Evolutionary conservation across 441 rosid species (phyloP).

Genomic region (Daphne laureola): DNA sequence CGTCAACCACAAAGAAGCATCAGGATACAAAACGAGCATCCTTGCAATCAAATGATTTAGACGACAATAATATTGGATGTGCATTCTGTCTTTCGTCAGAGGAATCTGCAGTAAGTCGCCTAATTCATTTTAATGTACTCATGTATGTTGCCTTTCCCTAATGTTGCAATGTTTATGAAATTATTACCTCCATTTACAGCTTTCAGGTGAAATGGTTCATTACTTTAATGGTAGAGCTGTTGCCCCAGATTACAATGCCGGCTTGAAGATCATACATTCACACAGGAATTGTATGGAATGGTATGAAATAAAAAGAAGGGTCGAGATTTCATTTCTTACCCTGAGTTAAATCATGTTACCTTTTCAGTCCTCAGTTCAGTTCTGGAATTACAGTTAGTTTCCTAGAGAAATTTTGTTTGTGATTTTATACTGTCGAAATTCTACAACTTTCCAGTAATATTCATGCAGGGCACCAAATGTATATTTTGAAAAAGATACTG

Average conservation of each 20-base stretch:
- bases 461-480: constrained; percentile 85
- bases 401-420: background rate
- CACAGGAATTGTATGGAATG: constrained; percentile 89
- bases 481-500: constrained; percentile 58
- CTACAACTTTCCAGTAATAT: constrained; percentile 1
- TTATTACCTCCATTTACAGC: constrained; percentile 29
- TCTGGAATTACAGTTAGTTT: no score
- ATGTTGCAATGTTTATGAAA: background rate
- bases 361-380: no score
- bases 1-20: constrained; percentile 22
- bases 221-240: constrained; percentile 63
- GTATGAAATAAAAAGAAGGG: constrained; percentile 23
- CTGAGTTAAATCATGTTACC: no score
- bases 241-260: constrained; percentile 40
- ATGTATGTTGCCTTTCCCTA: background rate
- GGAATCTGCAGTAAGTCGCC: constrained; percentile 52
- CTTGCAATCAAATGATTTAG: constrained; percentile 32
- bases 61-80: constrained; percentile 27
- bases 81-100: constrained; percentile 76
- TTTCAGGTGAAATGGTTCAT: constrained; percentile 78
- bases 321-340: no score
- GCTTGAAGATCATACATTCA: constrained; percentile 56
- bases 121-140: constrained; percentile 8
- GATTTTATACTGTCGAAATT: background rate
- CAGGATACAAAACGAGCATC: constrained; percentile 14